A percentile compares a stretch with the other conserved stretches of the same genome.
phyloP scores from a whole-genome alignment of 306 rosid genomes.

The Acacia acuminata region DNA sequence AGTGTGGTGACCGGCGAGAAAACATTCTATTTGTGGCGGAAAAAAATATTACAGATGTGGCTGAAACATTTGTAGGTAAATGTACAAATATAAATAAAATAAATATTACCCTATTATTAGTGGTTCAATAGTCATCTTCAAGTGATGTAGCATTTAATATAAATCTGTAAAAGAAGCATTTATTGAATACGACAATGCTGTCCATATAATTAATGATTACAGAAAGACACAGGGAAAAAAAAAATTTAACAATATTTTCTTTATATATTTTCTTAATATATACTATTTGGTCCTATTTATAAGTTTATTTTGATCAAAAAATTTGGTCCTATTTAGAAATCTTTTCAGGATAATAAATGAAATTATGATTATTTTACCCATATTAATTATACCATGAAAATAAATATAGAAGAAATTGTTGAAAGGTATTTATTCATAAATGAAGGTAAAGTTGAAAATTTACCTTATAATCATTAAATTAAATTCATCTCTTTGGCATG shows the following conservation, averaged over 20 bases:
- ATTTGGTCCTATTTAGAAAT: too few relatives aligned
- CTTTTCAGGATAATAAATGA: too few relatives aligned
- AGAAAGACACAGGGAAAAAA: neutral
- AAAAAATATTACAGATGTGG: neutral
- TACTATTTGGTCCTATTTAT: too few relatives aligned
- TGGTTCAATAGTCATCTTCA: neutral
- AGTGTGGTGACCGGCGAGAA: neutral
- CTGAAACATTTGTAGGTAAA: neutral
- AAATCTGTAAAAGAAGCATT: neutral
- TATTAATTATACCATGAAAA: too few relatives aligned
- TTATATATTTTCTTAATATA: neutral
- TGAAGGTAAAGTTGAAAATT: too few relatives aligned
- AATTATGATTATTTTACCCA: too few relatives aligned
- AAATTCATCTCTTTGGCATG: too few relatives aligned
- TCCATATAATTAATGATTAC: neutral
- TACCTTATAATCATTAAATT: too few relatives aligned
- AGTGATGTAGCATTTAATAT: neutral
- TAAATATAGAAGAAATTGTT: too few relatives aligned
- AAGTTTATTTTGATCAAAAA: too few relatives aligned
- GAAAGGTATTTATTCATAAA: too few relatives aligned
- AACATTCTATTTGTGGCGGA: neutral
- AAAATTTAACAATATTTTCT: neutral
- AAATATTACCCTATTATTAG: neutral
- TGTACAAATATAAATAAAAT: neutral
- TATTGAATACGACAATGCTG: neutral